Conservation (phyloP, 2,329 filamentous ascomycete species). For the Davidsoniella neocaledoniae region DNA sequence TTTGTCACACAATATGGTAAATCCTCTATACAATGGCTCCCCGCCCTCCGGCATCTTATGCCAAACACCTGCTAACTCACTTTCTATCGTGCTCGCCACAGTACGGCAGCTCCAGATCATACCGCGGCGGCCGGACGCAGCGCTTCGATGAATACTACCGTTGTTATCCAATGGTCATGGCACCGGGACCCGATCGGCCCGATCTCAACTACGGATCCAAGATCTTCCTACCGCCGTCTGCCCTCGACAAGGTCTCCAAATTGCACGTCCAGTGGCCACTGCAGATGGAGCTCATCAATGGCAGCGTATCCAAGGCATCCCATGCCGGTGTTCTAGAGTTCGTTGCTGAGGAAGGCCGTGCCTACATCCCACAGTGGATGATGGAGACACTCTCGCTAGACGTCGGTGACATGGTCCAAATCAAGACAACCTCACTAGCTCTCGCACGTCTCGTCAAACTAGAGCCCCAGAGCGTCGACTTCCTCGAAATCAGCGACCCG, state of each 20-base stretch:
- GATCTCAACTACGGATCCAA: slow-evolving; percentile 94
- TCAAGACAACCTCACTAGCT: slow-evolving; percentile 85
- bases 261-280: slow-evolving; percentile 95
- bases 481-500: slow-evolving; percentile 92
- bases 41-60: neutral
- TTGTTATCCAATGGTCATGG: slow-evolving; percentile 90
- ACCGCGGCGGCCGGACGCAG: slow-evolving; percentile 35
- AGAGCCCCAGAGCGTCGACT: slow-evolving; percentile 81
- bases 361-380: slow-evolving; percentile 94
- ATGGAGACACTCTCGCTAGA: slow-evolving; percentile 86
- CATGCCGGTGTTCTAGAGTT: slow-evolving; percentile 96
- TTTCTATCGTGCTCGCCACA: neutral
- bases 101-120: slow-evolving; percentile 18
- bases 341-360: slow-evolving; percentile 89
- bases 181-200: slow-evolving; percentile 73
- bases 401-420: slow-evolving; percentile 83
- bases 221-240: slow-evolving; percentile 90
- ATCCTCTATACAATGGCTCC: neutral
- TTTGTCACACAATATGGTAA: slow-evolving; percentile 5
- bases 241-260: slow-evolving; percentile 88
- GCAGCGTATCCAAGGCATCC: slow-evolving; percentile 59
- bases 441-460: slow-evolving; percentile 89
- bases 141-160: slow-evolving; percentile 98
- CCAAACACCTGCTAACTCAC: no score
- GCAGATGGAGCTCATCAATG: slow-evolving; percentile 90